A percentile compares a stretch with the other conserved stretches of the same genome.
These are phyloP conservation scores for Exserohilum rostratum DNA, from an alignment of 2,329 filamentous ascomycete species.

Conservation along the genomic window DNA sequence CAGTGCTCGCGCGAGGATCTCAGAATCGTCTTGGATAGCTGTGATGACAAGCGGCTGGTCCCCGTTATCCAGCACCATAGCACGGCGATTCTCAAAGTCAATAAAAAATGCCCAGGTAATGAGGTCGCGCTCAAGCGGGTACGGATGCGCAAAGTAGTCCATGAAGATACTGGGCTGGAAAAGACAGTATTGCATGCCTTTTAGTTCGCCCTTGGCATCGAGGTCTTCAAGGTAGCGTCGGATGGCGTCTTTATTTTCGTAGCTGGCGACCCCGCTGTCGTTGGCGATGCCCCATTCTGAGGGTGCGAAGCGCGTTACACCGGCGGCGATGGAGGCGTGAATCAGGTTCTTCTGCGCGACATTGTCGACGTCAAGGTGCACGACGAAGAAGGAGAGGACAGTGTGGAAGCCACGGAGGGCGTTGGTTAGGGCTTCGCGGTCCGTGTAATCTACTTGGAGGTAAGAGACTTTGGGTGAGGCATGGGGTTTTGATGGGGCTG, in stretches of 20 bases:
- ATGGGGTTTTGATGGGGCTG: conserved; percentile 20
- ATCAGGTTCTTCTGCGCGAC: conserved; percentile 40
- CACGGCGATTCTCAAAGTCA: conserved; percentile 34
- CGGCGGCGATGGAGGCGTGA: conserved; percentile 38
- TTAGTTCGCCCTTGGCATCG: conserved; percentile 54
- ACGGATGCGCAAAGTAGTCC: conserved; percentile 61
- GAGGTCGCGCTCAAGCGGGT: conserved; percentile 56
- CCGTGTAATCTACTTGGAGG: conserved; percentile 54
- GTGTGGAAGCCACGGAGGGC: conserved; percentile 58
- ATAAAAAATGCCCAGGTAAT: conserved; percentile 44
- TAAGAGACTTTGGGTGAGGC: conserved; percentile 45
- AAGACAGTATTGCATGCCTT: conserved; percentile 61
- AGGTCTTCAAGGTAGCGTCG: conserved; percentile 59
- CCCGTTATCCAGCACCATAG: conserved; percentile 39
- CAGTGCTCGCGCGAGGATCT: conserved; percentile 35
- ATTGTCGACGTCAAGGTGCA: conserved; percentile 32
- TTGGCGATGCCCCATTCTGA: conserved; percentile 41
- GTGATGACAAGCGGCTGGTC: conserved; percentile 37
- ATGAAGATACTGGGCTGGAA: conserved; percentile 63
- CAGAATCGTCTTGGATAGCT: conserved; percentile 30
- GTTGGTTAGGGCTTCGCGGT: conserved; percentile 47
- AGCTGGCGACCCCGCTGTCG: conserved; percentile 54
- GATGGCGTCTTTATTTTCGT: conserved; percentile 58
- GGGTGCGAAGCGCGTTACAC: conserved; percentile 39
- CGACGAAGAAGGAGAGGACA: conserved; percentile 51